Evolutionary conservation across 176 grass and related monocot genomes (phyloP).

Genomic region (Thinopyrum elongatum): DNA sequence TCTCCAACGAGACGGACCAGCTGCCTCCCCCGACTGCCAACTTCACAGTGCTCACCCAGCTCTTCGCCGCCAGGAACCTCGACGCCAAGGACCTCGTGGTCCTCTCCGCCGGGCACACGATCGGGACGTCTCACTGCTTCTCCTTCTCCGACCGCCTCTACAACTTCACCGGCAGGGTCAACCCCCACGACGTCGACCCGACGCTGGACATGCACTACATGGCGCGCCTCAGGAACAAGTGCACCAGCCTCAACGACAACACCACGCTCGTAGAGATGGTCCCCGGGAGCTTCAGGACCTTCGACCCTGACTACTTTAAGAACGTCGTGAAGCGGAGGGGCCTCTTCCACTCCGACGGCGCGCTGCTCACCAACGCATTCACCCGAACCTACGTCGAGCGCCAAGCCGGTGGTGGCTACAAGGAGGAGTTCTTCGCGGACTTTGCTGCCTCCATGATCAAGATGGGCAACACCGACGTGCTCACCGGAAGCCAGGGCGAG

Average conservation of each 20-base stretch:
- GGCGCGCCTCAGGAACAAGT: constrained; percentile 31
- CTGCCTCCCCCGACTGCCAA: too few relatives aligned
- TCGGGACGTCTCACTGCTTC: too few relatives aligned
- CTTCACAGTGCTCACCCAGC: too few relatives aligned
- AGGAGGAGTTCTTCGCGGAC: constrained; percentile 63
- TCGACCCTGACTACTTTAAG: constrained; percentile 63
- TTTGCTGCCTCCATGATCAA: constrained; percentile 67
- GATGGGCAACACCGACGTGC: constrained; percentile 54
- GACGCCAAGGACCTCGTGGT: too few relatives aligned
- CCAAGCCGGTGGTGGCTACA: constrained; percentile 31
- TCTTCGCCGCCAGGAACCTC: too few relatives aligned
- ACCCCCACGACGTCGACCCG: constrained; percentile 48
- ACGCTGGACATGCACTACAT: constrained; percentile 54
- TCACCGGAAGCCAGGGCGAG: constrained; percentile 61
- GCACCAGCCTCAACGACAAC: constrained; percentile 54
- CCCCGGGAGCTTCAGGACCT: constrained; percentile 77
- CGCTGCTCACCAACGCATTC: constrained; percentile 50
- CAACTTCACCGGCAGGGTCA: constrained; percentile 81
- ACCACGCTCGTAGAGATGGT: constrained; percentile 86
- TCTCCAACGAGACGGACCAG: too few relatives aligned
- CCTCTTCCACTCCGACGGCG: constrained; percentile 73
- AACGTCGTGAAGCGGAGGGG: constrained; percentile 58
- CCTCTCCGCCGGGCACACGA: constrained; percentile 76
- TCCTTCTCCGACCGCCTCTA: constrained; percentile 60
- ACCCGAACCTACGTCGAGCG: constrained; percentile 62